Evolutionary conservation across 768 basidiomycete genomes (phyloP).

Genomic region (Suillus placidus): DNA sequence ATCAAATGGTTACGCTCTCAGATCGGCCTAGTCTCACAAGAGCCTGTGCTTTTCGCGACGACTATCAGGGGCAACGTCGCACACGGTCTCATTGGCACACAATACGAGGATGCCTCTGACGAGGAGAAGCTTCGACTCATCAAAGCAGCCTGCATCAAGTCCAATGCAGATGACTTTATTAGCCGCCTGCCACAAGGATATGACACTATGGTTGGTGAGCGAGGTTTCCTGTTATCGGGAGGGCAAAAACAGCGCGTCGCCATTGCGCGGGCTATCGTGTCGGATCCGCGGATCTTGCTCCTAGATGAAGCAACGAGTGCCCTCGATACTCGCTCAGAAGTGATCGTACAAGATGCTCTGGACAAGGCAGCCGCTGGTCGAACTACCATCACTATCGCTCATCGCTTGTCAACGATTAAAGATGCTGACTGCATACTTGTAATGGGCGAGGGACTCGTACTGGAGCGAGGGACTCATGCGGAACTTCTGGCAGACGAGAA

Average conservation of each 20-base stretch:
- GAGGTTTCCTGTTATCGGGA: constrained; percentile 51
- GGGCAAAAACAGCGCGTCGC: constrained; percentile 58
- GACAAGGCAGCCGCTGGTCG: constrained; percentile 50
- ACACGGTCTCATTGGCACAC: constrained; percentile 47
- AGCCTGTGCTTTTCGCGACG: constrained; percentile 51
- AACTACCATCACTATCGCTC: constrained; percentile 38
- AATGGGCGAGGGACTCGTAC: constrained; percentile 45
- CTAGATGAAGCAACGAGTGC: constrained; percentile 55
- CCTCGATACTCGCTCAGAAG: constrained; percentile 52
- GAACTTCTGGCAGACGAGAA: constrained; percentile 38
- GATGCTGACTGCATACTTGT: constrained; percentile 48
- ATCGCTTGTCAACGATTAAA: constrained; percentile 44
- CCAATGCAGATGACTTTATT: constrained; percentile 56
- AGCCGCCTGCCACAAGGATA: constrained; percentile 49
- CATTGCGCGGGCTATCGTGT: constrained; percentile 53
- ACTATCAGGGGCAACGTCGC: constrained; percentile 51
- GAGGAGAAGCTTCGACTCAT: constrained; percentile 48
- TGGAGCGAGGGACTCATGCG: constrained; percentile 47
- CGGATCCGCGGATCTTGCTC: constrained; percentile 51
- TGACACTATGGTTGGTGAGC: constrained; percentile 52
- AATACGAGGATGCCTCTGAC: constrained; percentile 40
- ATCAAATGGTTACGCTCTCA: constrained; percentile 52
- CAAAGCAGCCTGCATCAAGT: constrained; percentile 50
- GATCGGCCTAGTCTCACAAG: constrained; percentile 55
- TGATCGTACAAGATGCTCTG: constrained; percentile 54